A percentile compares a stretch with the other conserved stretches of the same genome.
phyloP scores from a whole-genome alignment of 495 filamentous ascomycete species.

The Tuber melanosporum region DNA sequence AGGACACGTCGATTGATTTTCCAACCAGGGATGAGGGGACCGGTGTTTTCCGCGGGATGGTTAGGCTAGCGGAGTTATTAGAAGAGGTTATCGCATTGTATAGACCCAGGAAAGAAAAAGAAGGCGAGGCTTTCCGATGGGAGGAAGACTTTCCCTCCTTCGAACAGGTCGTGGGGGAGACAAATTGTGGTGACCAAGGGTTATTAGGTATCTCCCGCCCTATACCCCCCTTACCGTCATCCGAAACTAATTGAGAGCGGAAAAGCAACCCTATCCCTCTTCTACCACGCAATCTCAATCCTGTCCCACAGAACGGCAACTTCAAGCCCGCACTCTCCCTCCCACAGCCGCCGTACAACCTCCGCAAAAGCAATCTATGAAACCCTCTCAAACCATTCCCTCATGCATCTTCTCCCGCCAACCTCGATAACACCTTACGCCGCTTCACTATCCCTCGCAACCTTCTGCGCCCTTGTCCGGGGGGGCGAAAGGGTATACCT shows the following conservation, averaged over 20 bases:
- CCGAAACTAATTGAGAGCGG: constrained; percentile 12
- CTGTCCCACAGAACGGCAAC: constrained; percentile 35
- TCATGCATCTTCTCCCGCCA: constrained; percentile 20
- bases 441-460: constrained; percentile 33
- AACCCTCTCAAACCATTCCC: constrained; percentile 10
- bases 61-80: constrained; percentile 28
- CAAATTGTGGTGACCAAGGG: not conserved
- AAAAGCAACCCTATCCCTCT: constrained; percentile 24
- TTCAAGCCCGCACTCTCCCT: constrained; percentile 17
- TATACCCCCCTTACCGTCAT: not conserved
- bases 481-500: constrained; percentile 20
- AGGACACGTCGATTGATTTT: constrained; percentile 32
- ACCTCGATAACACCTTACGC: constrained; percentile 36
- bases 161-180: constrained; percentile 14
- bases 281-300: constrained; percentile 38
- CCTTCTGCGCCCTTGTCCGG: constrained; percentile 33
- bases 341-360: constrained; percentile 18
- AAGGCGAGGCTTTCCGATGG: constrained; percentile 9
- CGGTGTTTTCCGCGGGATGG: constrained; percentile 25
- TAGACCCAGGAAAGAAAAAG: constrained; percentile 27
- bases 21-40: constrained; percentile 22
- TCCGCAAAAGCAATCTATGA: not conserved
- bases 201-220: not conserved
- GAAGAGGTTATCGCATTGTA: constrained; percentile 33
- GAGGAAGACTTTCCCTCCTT: constrained; percentile 24